Evolutionary conservation across 495 filamentous ascomycete species (phyloP).

Genomic region (Copromyces sp.): DNA sequence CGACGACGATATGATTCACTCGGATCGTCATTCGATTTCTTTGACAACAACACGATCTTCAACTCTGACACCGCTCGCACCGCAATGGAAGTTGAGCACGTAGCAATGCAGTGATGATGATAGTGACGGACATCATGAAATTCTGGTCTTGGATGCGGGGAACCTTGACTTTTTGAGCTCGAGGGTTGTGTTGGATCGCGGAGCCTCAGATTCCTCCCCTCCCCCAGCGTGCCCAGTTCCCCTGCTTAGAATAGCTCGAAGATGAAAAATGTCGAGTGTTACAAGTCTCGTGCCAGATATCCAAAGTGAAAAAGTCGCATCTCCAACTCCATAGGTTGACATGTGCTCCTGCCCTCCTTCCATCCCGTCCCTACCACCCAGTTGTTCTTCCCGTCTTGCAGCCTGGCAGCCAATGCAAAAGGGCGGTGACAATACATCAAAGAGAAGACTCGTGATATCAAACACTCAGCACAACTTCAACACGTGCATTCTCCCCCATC

Average conservation of each 20-base stretch:
- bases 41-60: background rate
- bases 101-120: background rate
- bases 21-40: background rate
- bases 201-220: conserved; percentile 13
- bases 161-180: background rate
- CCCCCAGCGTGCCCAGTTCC: background rate
- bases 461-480: background rate
- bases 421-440: background rate
- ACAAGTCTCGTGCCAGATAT: background rate
- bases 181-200: conserved; percentile 5
- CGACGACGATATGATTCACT: background rate
- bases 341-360: background rate
- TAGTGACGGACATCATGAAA: background rate
- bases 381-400: background rate
- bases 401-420: background rate
- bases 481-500: background rate
- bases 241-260: background rate
- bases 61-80: background rate
- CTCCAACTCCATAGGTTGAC: background rate
- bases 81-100: background rate
- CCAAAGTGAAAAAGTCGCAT: background rate
- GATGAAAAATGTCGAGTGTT: background rate
- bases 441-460: background rate
- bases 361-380: background rate
- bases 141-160: background rate